Evolutionary conservation across 768 basidiomycete species (phyloP).

Genomic region (Polyporus arcularius): DNA sequence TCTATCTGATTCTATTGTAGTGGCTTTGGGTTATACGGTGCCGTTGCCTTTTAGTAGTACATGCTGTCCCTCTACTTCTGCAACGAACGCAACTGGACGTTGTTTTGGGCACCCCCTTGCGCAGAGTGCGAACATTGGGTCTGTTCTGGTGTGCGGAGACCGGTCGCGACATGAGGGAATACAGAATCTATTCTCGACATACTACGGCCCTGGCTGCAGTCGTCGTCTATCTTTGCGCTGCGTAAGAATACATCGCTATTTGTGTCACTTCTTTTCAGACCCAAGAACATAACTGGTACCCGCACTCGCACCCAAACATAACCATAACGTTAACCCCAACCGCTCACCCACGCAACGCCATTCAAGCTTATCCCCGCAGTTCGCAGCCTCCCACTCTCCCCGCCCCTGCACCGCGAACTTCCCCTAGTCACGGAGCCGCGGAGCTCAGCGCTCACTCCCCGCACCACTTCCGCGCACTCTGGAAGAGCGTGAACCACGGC

Average conservation of each 20-base stretch:
- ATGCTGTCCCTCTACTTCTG: not conserved
- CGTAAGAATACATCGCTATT: not conserved
- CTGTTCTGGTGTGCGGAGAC: not conserved
- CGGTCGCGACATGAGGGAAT: no score
- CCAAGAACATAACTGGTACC: not conserved
- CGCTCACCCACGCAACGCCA: no score
- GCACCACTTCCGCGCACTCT: slow-evolving; percentile 80
- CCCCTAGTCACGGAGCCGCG: not conserved
- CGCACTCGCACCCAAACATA: not conserved
- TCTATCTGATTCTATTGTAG: no score
- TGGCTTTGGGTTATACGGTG: no score
- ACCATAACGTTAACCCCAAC: no score
- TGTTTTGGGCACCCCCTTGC: not conserved
- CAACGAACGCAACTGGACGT: not conserved
- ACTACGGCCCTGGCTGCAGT: no score
- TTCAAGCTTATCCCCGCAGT: not conserved
- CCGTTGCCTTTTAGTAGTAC: not conserved
- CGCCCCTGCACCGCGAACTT: not conserved
- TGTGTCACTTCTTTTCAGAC: not conserved
- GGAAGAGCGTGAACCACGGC: slow-evolving; percentile 96
- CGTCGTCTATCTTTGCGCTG: not conserved
- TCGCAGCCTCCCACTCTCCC: not conserved
- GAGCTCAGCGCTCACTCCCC: slow-evolving; percentile 6
- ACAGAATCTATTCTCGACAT: no score
- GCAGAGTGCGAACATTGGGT: not conserved